Base-by-base conservation (phyloP, 2,329 filamentous ascomycete species). In the Septoria petroselini region DNA sequence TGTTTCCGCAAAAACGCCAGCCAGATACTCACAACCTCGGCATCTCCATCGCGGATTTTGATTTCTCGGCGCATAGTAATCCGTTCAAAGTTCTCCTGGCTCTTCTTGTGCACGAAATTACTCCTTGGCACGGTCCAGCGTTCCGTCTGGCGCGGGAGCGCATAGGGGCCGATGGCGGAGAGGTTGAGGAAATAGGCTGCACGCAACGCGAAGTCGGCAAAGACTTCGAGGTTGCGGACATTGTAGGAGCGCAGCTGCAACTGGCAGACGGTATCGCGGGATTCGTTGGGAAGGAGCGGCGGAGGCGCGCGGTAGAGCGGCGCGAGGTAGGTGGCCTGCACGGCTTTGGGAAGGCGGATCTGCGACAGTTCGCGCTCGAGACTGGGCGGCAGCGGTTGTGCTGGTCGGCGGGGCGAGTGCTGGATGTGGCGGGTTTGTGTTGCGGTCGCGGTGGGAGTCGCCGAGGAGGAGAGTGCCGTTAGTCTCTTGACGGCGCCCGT, bases 51-150 rank as follows among this genome's bases (percentile, higher is more conserved):
- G 58, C 88, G 85, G 65, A 98, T 93, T 71, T 95, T 90, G 44
- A 98, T 90, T 62, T 96, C 70, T 11, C 93, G 78, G 47, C 91
- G 81, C 62, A 91, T 71, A 1, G 93, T 98, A 53, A 93, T 84
- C 47, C 93, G 80, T 74, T 97, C 91, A 65, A 95, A 98, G 71
- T 98, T 98, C 73, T 98, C 93, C 71, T 98, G 91, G 30, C 83
- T 85, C 74, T 98, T 98, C 74, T 97, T 98, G 76, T 89, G 88
- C 59, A 96, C 88, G 75, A 98, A 98, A 69, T 88, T 86, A 65
- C 82, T 82, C 64, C 83, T 81, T 7, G 90, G 89, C 1, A 97
- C 90, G 1, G 93, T 97, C 93, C 93, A 98, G 62, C 91, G 82
- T 75, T 98, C 88, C 12, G 81, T 86, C 58, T 91, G 89, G 50